Evolutionary conservation across 148 eudicot genomes (phyloP), one percentile per base, ranked within the genome.

Genomic region (Camellia granthamiana): DNA sequence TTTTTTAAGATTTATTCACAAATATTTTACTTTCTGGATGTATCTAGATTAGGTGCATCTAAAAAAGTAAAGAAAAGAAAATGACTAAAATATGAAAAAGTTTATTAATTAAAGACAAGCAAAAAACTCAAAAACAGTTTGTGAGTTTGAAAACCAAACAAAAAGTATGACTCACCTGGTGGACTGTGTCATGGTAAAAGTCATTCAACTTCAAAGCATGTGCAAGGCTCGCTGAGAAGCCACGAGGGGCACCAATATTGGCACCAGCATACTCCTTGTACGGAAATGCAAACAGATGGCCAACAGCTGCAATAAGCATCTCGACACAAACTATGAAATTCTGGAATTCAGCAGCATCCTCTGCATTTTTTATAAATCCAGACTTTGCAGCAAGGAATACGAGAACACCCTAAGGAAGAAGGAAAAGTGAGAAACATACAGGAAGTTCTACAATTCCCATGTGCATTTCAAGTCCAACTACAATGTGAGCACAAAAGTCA

Each of bases 261-360:
- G 99, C 99, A 87, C 97, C 97, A 70, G 97, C 93, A 78, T 95
- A 95, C 72, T 95, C 99, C 88, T 92, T 93, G 92, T 93, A 95
- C 14, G 99, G 99, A 81, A 95, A 95, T 30, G 99, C 99, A 84
- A 82, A 95, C 61, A 95, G 91, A 85, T 95, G 99, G 46, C 97
- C 99, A 62, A 86, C 73, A 9, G 99, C 99, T 80, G 99, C 99
- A 84, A 95, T 89, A 60, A 95, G 97, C 99, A 95, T 95, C 93
- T 95, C 99, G 16, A 95, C 90, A 82, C 99, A 95, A 59, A 95
- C 84, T 80, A 95, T 87, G 65, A 93, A 93, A 81, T 89, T 93
- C 77, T 95, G 99, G 77, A 95, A 90, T 65, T 92, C 91, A 21
- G 97, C 99, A 72, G 99, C 99, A 69, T 93, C 91, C 70, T 90